phyloP scores from a whole-genome alignment of 177 flowering plant species.

The Vitis hybrid region DNA sequence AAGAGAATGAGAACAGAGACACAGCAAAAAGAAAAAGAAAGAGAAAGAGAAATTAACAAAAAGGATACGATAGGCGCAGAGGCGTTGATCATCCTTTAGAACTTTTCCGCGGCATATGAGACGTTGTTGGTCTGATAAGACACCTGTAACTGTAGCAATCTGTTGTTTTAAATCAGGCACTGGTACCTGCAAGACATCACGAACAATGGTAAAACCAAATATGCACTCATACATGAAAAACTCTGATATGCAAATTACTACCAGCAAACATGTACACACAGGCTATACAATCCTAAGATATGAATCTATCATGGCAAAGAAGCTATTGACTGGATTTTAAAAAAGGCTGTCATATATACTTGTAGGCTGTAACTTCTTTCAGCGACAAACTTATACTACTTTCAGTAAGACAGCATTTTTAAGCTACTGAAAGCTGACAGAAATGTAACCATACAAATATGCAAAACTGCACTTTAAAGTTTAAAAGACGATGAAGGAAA shows the following conservation, averaged over 20 bases:
- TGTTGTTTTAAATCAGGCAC: slow-evolving; percentile 89
- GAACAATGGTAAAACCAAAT: background rate
- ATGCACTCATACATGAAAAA: too few species aligned
- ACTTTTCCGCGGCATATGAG: slow-evolving; percentile 94
- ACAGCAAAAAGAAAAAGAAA: background rate
- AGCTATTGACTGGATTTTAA: too few species aligned
- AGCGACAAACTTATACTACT: too few species aligned
- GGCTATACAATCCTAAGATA: too few species aligned
- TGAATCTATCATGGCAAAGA: too few species aligned
- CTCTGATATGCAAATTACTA: too few species aligned
- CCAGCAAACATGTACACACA: too few species aligned
- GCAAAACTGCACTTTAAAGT: background rate
- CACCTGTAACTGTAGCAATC: slow-evolving; percentile 83
- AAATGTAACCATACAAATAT: too few species aligned
- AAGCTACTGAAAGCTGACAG: too few species aligned
- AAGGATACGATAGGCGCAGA: slow-evolving; percentile 95
- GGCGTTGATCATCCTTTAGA: slow-evolving; percentile 90
- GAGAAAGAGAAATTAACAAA: background rate
- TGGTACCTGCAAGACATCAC: slow-evolving; percentile 53
- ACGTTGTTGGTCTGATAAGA: slow-evolving; percentile 85
- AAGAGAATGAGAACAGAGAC: background rate
- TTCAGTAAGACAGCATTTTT: too few species aligned
- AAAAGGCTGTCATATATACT: too few species aligned
- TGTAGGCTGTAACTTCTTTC: too few species aligned
- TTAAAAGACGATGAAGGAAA: background rate